These are phyloP conservation scores for Trichoderma gamsii DNA, from an alignment of 495 filamentous ascomycete genomes.

Conservation along the genomic window DNA sequence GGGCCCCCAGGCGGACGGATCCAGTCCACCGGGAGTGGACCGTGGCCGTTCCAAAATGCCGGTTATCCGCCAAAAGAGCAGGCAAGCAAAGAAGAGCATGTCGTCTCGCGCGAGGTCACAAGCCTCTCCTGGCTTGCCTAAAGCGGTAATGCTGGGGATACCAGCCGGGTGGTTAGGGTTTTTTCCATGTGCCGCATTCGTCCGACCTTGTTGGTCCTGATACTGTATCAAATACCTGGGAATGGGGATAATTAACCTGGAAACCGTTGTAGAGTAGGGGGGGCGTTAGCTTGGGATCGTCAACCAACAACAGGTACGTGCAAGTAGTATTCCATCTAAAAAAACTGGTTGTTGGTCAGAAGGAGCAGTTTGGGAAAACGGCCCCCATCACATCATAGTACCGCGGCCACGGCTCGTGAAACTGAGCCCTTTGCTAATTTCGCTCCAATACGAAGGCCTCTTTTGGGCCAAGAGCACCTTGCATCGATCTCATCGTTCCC, in stretches of 20 bases:
- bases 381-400: background rate
- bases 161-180: constrained; percentile 9
- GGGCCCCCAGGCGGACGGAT: constrained; percentile 1
- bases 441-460: background rate
- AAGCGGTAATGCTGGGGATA: background rate
- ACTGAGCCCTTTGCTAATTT: background rate
- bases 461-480: background rate
- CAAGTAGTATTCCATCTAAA: background rate
- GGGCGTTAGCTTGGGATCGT: background rate
- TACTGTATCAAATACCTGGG: background rate
- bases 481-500: constrained; percentile 13
- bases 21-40: constrained; percentile 13
- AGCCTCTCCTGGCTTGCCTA: background rate
- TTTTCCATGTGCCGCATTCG: background rate
- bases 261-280: background rate
- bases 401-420: background rate
- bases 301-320: background rate
- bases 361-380: background rate
- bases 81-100: background rate
- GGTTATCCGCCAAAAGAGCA: constrained; percentile 11
- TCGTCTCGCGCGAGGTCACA: background rate
- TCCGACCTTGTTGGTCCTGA: background rate
- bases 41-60: constrained; percentile 9
- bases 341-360: background rate
- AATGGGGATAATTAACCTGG: background rate